Base-by-base conservation (phyloP, 2,329 filamentous ascomycete species). In the Cladophialophora immunda region DNA sequence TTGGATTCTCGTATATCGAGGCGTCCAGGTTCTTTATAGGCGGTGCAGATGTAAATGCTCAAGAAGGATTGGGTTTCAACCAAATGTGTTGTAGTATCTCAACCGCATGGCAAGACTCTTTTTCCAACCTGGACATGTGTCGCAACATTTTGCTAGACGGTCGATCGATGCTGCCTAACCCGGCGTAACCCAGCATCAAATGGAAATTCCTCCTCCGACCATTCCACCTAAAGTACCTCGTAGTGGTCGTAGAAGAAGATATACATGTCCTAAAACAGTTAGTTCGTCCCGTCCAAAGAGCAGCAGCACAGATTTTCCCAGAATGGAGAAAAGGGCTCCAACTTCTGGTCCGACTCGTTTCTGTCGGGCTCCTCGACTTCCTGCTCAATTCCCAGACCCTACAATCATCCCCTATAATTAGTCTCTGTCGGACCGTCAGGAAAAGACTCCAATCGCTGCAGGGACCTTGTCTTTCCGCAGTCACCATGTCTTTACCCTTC, bases 401-500 rank as follows among this genome's bases (percentile, higher is more conserved):
- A 5, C 27, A 15, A 11, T 11, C 27, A n/a, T 32, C 25, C 11
- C 11, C 3, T 17, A 9, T 55, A 11, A 6, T 27, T 4, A 17
- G 19, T 15, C 52, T 30, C 17, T 17, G 11, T 30, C 52, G 30
- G 30, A 55, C n/a, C 52, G 17, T 50, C 45, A 11, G 45, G 45
- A 19, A 41, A 41, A 5, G 11, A 41, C 38, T 50, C 19, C 15
- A 27, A 41, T 34, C 32, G 38, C 38, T 41, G 38, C 15, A 41
- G 15, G n/a, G 9, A 32, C 27, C 4, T 30, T 30, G 5, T 30
- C 30, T 34, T 55, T 15, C 45, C 47, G 50, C 15, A 17, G 4
- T 34, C 25, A 58, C 34, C 5, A 68, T 68, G 67, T 62, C 67
- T 5, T 36, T 60, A 41, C 69, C 68, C 38, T 71, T 94, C 66